Percentiles rank a stretch among this genome's conserved stretches.
Conservation (phyloP, 2,329 filamentous ascomycete species). For the Ceratocystis alfenasii region DNA sequence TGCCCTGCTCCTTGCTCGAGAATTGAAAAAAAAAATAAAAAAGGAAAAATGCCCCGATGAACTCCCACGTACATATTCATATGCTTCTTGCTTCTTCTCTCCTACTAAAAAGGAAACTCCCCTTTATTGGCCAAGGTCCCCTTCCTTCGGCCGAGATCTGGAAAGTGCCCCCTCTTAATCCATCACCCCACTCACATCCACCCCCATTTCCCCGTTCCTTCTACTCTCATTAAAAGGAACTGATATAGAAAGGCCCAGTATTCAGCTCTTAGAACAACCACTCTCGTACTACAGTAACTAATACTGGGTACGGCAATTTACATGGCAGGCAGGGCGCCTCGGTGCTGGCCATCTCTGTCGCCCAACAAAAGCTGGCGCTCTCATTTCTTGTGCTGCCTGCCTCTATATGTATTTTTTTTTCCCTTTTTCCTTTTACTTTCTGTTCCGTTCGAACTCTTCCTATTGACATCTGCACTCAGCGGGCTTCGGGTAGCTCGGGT, state of each 20-base stretch:
- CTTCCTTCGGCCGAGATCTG: conserved; percentile 2
- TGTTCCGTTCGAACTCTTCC: not conserved
- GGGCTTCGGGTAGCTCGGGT: not conserved
- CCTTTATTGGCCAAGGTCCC: too few species aligned
- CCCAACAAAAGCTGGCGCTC: not conserved
- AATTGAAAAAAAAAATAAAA: not conserved
- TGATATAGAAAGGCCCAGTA: conserved; percentile 1
- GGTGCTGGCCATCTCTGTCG: not conserved
- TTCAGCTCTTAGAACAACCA: not conserved
- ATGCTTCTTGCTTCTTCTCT: not conserved
- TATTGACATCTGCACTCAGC: not conserved
- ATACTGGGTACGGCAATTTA: not conserved
- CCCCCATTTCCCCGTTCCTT: not conserved
- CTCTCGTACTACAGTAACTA: not conserved
- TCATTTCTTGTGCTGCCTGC: not conserved
- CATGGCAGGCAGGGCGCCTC: not conserved
- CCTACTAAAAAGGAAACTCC: not conserved
- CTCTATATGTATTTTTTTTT: not conserved
- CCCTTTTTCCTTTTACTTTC: too few species aligned
- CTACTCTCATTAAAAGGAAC: conserved; percentile 5
- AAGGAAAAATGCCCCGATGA: too few species aligned
- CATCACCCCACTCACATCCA: not conserved
- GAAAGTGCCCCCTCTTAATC: not conserved
- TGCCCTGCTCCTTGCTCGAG: not conserved
- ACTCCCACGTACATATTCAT: not conserved